Evolutionary conservation across 371 early-diverging fungal genomes (phyloP).

Genomic region (Capillidium heterosporum): DNA sequence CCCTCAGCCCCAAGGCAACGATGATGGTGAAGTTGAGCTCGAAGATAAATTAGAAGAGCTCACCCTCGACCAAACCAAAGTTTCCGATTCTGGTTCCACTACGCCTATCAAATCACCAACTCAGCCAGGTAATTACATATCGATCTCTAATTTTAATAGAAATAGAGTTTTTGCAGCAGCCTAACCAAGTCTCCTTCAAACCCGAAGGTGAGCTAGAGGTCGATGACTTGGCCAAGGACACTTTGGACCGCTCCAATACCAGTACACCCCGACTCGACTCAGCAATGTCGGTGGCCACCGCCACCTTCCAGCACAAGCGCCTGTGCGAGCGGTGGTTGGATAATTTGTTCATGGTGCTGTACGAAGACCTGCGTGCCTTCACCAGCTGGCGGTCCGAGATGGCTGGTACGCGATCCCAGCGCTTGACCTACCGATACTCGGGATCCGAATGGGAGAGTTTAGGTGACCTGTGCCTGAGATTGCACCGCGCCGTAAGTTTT

Average conservation of each 20-base stretch:
- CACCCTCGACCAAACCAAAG: neutral
- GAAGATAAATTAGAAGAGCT: slow-evolving; percentile 8
- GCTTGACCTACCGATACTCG: slow-evolving; percentile 68
- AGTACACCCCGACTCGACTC: neutral
- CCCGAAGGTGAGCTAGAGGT: slow-evolving; percentile 11
- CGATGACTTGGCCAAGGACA: slow-evolving; percentile 8
- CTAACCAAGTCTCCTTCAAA: neutral
- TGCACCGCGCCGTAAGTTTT: slow-evolving; percentile 48
- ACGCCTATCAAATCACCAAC: no score
- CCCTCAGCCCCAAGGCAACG: slow-evolving; percentile 9
- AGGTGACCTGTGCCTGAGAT: slow-evolving; percentile 73
- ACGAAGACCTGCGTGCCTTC: slow-evolving; percentile 87
- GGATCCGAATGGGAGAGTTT: slow-evolving; percentile 92
- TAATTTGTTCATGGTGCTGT: slow-evolving; percentile 92
- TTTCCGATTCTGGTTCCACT: no score
- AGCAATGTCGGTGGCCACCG: neutral
- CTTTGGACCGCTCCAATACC: slow-evolving; percentile 7
- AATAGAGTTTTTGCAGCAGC: no score
- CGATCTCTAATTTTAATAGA: no score
- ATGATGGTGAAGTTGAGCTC: slow-evolving; percentile 10
- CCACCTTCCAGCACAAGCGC: slow-evolving; percentile 40
- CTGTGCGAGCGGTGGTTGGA: slow-evolving; percentile 97
- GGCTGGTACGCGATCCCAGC: slow-evolving; percentile 41
- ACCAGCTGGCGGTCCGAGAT: slow-evolving; percentile 67
- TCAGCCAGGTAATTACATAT: no score